Evolutionary conservation across 1,139 yeast genomes (phyloP).

Genomic region (Kluyveromyces marxianus): DNA sequence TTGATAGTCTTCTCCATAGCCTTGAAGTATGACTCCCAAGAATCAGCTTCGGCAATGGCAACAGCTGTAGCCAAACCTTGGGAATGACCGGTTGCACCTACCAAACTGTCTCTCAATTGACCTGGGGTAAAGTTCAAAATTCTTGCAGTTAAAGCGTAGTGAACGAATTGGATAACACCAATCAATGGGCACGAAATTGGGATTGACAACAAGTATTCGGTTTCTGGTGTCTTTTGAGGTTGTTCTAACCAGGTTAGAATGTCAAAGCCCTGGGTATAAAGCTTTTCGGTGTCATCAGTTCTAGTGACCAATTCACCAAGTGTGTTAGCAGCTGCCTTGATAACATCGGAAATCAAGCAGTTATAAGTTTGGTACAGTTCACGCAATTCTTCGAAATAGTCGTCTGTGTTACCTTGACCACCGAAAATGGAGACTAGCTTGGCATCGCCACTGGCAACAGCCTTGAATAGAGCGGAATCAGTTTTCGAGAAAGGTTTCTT

Average conservation of each 20-base stretch:
- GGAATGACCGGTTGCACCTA: slow-evolving; percentile 95
- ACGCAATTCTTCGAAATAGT: slow-evolving; percentile 92
- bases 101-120: slow-evolving; percentile 59
- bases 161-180: slow-evolving; percentile 91
- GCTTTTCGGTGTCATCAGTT: slow-evolving; percentile 73
- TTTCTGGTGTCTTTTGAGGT: slow-evolving; percentile 84
- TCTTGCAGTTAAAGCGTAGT: slow-evolving; percentile 82
- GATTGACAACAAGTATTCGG: slow-evolving; percentile 78
- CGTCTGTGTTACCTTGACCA: slow-evolving; percentile 98
- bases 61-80: slow-evolving; percentile 95
- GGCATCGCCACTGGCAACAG: slow-evolving; percentile 52
- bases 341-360: slow-evolving; percentile 65
- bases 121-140: slow-evolving; percentile 87
- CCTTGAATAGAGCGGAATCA: slow-evolving; percentile 56
- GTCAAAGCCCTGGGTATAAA: slow-evolving; percentile 91
- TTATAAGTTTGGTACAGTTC: slow-evolving; percentile 72
- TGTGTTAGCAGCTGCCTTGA: slow-evolving; percentile 59
- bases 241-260: slow-evolving; percentile 77
- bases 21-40: slow-evolving; percentile 76
- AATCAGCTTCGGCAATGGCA: slow-evolving; percentile 76
- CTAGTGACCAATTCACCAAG: slow-evolving; percentile 63
- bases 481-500: slow-evolving; percentile 46
- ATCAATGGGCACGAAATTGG: slow-evolving; percentile 95
- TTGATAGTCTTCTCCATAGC: slow-evolving; percentile 74
- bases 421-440: slow-evolving; percentile 82